Conservation (phyloP, 805 yeast genomes). For the Metschnikowia colocasiae region DNA sequence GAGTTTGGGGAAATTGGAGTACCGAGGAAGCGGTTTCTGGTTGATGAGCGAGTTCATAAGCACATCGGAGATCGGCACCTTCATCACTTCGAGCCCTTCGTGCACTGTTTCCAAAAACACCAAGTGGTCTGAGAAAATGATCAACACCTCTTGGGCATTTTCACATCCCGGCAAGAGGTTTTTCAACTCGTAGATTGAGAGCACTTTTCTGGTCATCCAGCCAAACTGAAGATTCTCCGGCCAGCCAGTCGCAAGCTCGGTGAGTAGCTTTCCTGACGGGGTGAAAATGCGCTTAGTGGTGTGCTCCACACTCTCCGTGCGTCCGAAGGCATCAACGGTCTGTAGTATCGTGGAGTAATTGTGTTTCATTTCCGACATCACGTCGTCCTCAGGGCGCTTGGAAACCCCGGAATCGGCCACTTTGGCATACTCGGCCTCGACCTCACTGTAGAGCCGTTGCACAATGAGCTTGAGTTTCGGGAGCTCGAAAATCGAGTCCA, state of each 20-base stretch:
- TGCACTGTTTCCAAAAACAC: slow-evolving; percentile 59
- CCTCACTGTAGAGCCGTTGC: slow-evolving; percentile 52
- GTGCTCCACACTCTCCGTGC: neutral
- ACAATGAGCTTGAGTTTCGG: slow-evolving; percentile 67
- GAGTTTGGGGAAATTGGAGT: slow-evolving; percentile 57
- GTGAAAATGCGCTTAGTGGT: slow-evolving; percentile 59
- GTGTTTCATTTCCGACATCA: slow-evolving; percentile 27
- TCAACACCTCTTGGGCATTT: slow-evolving; percentile 46
- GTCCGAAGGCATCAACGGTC: slow-evolving; percentile 81
- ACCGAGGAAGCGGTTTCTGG: slow-evolving; percentile 64
- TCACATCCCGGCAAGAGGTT: slow-evolving; percentile 22
- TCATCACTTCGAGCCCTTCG: slow-evolving; percentile 27
- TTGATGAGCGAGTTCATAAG: slow-evolving; percentile 88
- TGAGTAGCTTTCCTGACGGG: slow-evolving; percentile 83
- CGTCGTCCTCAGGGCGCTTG: slow-evolving; percentile 16
- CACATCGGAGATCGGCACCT: slow-evolving; percentile 55
- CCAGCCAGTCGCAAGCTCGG: slow-evolving; percentile 84
- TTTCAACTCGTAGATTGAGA: slow-evolving; percentile 56
- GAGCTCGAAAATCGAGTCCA: slow-evolving; percentile 63
- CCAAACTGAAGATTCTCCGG: slow-evolving; percentile 83
- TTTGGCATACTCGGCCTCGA: slow-evolving; percentile 39
- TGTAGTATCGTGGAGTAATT: slow-evolving; percentile 53
- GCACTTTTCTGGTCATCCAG: slow-evolving; percentile 83
- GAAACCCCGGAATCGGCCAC: slow-evolving; percentile 17
- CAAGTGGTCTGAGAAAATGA: slow-evolving; percentile 77